phyloP scores from a whole-genome alignment of 31 red algal genomes.

The Asparagopsis taxiformis region DNA sequence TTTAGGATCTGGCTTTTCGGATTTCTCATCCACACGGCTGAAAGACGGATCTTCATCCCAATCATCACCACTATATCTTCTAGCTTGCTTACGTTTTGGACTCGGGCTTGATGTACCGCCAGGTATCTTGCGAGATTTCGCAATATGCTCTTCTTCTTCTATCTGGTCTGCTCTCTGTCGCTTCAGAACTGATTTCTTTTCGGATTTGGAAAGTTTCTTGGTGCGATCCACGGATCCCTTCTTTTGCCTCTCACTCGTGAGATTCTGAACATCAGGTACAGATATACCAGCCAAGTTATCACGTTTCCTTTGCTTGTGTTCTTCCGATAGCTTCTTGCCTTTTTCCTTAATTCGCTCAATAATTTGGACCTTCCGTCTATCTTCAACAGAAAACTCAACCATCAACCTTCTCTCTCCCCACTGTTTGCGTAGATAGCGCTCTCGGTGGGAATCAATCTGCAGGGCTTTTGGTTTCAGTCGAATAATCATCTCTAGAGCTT shows the following conservation, averaged over 20 bases:
- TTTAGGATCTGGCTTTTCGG: background rate
- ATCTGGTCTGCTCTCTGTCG: too few relatives aligned
- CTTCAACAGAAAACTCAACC: conserved; percentile 78
- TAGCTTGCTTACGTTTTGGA: too few relatives aligned
- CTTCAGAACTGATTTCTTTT: too few relatives aligned
- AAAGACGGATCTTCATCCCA: background rate
- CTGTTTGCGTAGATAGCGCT: conserved; percentile 9
- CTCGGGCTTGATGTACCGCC: too few relatives aligned
- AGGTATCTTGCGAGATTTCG: too few relatives aligned
- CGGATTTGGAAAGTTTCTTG: too few relatives aligned
- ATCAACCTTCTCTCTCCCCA: conserved; percentile 48
- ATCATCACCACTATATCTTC: background rate
- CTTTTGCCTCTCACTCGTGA: background rate
- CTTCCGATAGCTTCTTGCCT: conserved; percentile 4
- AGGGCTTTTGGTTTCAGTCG: conserved; percentile 12
- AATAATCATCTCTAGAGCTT: conserved; percentile 37
- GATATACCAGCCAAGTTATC: background rate
- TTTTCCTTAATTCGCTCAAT: conserved; percentile 39
- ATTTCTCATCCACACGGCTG: background rate
- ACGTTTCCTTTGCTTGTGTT: conserved; percentile 12
- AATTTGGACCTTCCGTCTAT: conserved; percentile 52
- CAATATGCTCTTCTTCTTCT: too few relatives aligned
- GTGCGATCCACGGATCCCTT: background rate
- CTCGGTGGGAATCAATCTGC: conserved; percentile 20
- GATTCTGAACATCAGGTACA: conserved; percentile 1